These are phyloP conservation scores for Lactifluus hygrophoroides DNA, from an alignment of 768 basidiomycete species.

Conservation along the genomic window DNA sequence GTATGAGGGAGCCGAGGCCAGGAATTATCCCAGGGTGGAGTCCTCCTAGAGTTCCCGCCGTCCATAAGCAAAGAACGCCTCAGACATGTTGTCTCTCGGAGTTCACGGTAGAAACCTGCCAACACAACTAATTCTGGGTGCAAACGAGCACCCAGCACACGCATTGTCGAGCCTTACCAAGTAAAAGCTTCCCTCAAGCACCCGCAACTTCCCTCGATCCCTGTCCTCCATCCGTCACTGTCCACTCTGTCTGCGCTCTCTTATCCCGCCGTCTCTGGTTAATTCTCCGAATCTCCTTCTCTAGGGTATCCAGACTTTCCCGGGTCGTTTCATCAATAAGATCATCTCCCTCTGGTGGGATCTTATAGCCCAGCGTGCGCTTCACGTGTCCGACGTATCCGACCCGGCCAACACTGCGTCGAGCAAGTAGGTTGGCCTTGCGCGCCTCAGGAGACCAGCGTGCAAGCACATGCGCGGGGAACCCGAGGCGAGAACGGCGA, in stretches of 20 bases:
- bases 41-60: too few species aligned
- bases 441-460: constrained; percentile 43
- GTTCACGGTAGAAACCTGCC: too few species aligned
- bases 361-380: constrained; percentile 41
- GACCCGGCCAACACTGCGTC: constrained; percentile 48
- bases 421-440: constrained; percentile 41
- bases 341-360: constrained; percentile 32
- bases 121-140: too few species aligned
- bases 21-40: too few species aligned
- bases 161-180: too few species aligned
- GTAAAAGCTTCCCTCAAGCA: too few species aligned
- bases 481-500: constrained; percentile 41
- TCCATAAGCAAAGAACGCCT: too few species aligned
- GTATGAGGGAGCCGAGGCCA: too few species aligned
- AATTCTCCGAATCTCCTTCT: constrained; percentile 26
- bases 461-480: constrained; percentile 53
- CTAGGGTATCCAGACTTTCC: constrained; percentile 25
- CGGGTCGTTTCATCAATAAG: constrained; percentile 25
- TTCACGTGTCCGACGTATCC: constrained; percentile 69
- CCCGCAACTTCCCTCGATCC: neutral
- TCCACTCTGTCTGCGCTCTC: neutral
- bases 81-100: too few species aligned
- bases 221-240: neutral
- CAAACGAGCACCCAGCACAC: too few species aligned
- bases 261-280: constrained; percentile 22